Conservation (phyloP, 306 rosid species). For the Rosa multiflora region DNA sequence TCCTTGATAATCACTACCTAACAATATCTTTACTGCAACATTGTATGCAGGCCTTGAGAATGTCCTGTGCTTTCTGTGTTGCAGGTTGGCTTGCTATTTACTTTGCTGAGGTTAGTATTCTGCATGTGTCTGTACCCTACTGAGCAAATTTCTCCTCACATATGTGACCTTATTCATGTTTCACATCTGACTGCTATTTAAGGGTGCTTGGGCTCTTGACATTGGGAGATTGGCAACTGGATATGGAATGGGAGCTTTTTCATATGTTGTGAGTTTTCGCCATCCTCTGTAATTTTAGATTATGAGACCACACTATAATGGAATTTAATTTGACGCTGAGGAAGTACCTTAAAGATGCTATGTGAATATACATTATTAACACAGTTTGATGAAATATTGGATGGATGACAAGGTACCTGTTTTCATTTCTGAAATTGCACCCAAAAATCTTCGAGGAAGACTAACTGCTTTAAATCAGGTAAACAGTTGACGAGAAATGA, state of each 20-base stretch:
- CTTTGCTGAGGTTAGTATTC: conserved; percentile 66
- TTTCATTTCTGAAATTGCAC: conserved; percentile 91
- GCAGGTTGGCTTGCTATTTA: conserved; percentile 83
- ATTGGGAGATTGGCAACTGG: conserved; percentile 93
- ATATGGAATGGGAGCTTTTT: conserved; percentile 95
- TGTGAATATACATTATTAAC: conserved; percentile 7
- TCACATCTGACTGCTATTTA: conserved; percentile 16
- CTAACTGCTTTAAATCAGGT: conserved; percentile 91
- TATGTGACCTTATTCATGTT: conserved; percentile 18
- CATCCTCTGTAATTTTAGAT: not conserved
- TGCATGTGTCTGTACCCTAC: conserved; percentile 11
- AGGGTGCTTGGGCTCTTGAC: conserved; percentile 71
- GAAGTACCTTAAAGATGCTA: not conserved
- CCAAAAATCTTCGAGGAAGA: conserved; percentile 79
- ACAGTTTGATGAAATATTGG: conserved; percentile 18
- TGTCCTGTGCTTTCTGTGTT: conserved; percentile 61
- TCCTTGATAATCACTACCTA: conserved; percentile 12
- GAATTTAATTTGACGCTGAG: not conserved
- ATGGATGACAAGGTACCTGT: conserved; percentile 65
- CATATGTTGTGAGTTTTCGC: conserved; percentile 60
- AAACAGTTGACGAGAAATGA: not conserved
- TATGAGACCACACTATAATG: not conserved
- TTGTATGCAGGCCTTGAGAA: conserved; percentile 80
- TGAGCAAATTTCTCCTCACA: conserved; percentile 4
- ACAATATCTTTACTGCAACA: conserved; percentile 4